These are phyloP conservation scores for Quercus phellos DNA, from an alignment of 331 rosid species.

Conservation along the genomic window DNA sequence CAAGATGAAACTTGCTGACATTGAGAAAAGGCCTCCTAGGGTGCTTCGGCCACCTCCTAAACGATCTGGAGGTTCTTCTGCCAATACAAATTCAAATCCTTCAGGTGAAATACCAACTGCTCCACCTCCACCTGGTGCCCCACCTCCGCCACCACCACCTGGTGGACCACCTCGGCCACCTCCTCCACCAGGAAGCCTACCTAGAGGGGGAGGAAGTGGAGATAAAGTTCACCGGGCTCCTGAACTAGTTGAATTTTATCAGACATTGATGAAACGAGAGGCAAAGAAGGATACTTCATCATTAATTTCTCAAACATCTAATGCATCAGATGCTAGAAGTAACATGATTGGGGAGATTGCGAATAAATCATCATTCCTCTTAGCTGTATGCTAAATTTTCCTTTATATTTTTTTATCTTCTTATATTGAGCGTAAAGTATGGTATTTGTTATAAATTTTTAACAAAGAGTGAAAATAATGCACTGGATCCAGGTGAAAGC, in stretches of 20 bases:
- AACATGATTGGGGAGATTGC: slow-evolving; percentile 92
- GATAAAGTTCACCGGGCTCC: slow-evolving; percentile 88
- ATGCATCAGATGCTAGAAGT: slow-evolving; percentile 73
- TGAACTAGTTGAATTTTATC: slow-evolving; percentile 81
- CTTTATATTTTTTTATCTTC: slow-evolving; percentile 1
- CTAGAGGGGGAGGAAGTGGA: slow-evolving; percentile 54
- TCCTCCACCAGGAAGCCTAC: slow-evolving; percentile 75
- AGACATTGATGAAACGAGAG: slow-evolving; percentile 85
- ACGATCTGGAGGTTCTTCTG: slow-evolving; percentile 33
- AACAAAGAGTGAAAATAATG: neutral
- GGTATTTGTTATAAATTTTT: neutral
- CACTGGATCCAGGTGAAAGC: slow-evolving; percentile 75
- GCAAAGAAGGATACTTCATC: slow-evolving; percentile 79
- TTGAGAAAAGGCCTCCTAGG: slow-evolving; percentile 82
- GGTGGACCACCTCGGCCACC: slow-evolving; percentile 85
- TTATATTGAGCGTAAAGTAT: neutral
- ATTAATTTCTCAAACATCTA: slow-evolving; percentile 49
- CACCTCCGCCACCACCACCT: slow-evolving; percentile 52
- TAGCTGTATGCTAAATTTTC: slow-evolving; percentile 61
- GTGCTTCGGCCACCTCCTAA: slow-evolving; percentile 88
- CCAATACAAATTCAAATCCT: slow-evolving; percentile 32
- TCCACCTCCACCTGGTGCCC: slow-evolving; percentile 67
- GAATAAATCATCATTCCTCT: slow-evolving; percentile 78
- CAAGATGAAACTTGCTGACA: slow-evolving; percentile 67
- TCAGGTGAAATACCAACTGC: slow-evolving; percentile 41